These are phyloP conservation scores for Lodderomyces orthopsilosis DNA, from an alignment of 1,139 yeast species.

Conservation along the genomic window DNA sequence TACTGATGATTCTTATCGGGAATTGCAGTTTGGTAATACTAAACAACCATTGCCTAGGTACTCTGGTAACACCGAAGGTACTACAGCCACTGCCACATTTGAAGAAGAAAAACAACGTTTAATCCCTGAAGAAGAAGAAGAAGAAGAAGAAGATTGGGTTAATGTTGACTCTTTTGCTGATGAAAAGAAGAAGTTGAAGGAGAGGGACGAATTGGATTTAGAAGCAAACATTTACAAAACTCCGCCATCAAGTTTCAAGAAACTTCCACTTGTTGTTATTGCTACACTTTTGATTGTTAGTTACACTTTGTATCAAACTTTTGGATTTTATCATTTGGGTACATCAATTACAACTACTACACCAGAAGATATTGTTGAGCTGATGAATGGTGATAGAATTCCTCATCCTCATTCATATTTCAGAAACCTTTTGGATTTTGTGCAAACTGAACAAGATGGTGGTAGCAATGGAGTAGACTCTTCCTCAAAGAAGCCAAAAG, in stretches of 20 bases:
- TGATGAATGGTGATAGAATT: constrained; percentile 5
- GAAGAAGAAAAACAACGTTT: constrained; percentile 6
- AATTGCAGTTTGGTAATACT: too few relatives aligned
- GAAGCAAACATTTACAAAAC: constrained; percentile 1
- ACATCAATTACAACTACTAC: not conserved
- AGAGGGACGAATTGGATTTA: constrained; percentile 1
- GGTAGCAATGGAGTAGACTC: constrained; percentile 1
- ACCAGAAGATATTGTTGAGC: constrained; percentile 5
- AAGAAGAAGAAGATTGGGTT: constrained; percentile 6
- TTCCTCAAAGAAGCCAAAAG: constrained; percentile 7
- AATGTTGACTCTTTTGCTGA: not conserved
- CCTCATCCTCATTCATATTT: constrained; percentile 7
- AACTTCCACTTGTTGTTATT: not conserved
- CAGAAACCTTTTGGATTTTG: constrained; percentile 8
- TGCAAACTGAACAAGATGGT: constrained; percentile 1
- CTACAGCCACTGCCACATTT: not conserved
- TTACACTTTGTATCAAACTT: not conserved
- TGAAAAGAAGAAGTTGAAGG: constrained; percentile 4
- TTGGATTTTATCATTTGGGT: not conserved
- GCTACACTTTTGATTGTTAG: not conserved
- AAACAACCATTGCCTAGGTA: not conserved
- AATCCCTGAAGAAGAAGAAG: not conserved
- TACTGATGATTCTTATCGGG: not conserved
- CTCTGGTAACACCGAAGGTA: not conserved
- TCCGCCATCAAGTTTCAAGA: not conserved